Percentiles rank a stretch among this genome's conserved stretches.
phyloP scores from a whole-genome alignment of 1,284 basidiomycete genomes.

The Moesziomyces antarcticus region DNA sequence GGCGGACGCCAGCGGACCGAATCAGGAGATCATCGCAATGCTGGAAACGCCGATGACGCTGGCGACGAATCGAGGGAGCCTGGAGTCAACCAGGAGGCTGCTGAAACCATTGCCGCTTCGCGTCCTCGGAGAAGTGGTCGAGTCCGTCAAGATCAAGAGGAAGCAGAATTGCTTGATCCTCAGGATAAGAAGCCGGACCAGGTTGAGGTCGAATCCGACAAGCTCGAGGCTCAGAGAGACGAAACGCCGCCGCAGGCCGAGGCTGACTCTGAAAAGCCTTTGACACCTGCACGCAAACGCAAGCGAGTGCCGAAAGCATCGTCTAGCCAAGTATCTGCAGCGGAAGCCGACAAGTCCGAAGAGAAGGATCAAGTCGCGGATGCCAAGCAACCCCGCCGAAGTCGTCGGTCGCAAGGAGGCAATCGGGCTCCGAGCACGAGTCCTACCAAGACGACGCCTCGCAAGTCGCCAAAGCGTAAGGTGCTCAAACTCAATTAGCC shows the following conservation, averaged over 20 bases:
- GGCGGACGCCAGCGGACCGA: not conserved
- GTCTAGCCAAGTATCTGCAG: constrained; percentile 2
- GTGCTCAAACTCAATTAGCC: constrained; percentile 35
- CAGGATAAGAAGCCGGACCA: not conserved
- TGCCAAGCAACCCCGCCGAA: constrained; percentile 27
- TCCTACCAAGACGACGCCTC: constrained; percentile 18
- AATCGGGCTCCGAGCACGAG: constrained; percentile 12
- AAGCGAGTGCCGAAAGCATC: not conserved
- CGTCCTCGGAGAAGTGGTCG: not conserved
- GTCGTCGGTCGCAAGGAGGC: constrained; percentile 28
- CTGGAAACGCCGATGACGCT: not conserved
- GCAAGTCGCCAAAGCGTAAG: constrained; percentile 36
- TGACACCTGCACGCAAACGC: not conserved
- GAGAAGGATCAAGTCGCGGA: constrained; percentile 8
- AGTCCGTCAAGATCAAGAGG: not conserved
- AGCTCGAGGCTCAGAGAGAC: not conserved
- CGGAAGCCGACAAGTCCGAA: constrained; percentile 3
- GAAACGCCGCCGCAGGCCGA: not conserved
- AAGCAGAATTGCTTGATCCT: not conserved
- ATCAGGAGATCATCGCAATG: not conserved
- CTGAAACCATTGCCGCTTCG: not conserved
- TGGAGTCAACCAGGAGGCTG: not conserved
- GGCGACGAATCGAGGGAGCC: not conserved
- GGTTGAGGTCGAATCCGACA: not conserved
- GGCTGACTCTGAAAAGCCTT: not conserved